Evolutionary conservation across 1,139 yeast species (phyloP).

Genomic region (Ogataea hybrid): DNA sequence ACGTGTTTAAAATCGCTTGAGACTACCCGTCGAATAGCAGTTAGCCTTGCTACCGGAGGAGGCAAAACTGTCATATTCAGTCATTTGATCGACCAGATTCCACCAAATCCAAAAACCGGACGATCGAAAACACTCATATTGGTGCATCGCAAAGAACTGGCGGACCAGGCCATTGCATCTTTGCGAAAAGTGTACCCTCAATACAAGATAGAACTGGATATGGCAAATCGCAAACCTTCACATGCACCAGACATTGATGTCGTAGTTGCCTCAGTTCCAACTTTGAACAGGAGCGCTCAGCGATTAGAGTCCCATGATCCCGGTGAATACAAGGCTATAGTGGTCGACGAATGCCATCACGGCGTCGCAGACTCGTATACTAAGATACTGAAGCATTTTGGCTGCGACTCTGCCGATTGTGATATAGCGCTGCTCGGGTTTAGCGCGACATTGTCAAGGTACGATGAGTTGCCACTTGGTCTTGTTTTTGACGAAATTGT

Average conservation of each 20-base stretch:
- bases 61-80: constrained; percentile 90
- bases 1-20: constrained; percentile 51
- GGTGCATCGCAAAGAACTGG: constrained; percentile 82
- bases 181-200: constrained; percentile 50
- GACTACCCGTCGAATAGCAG: constrained; percentile 65
- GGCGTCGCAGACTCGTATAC: constrained; percentile 73
- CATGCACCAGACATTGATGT: constrained; percentile 49
- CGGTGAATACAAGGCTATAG: constrained; percentile 60
- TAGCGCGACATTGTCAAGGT: constrained; percentile 76
- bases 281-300: constrained; percentile 44
- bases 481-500: constrained; percentile 71
- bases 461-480: constrained; percentile 62
- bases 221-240: constrained; percentile 50
- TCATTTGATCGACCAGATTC: constrained; percentile 52
- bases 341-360: constrained; percentile 94
- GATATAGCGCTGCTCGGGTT: constrained; percentile 70
- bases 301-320: constrained; percentile 60
- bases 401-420: constrained; percentile 43
- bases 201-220: constrained; percentile 63
- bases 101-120: constrained; percentile 32
- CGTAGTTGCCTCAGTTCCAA: constrained; percentile 74
- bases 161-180: constrained; percentile 62
- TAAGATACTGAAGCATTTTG: constrained; percentile 56
- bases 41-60: constrained; percentile 91
- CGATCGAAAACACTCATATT: constrained; percentile 61